Evolutionary conservation across 2,329 filamentous ascomycete species (phyloP), one percentile per base, ranked within the genome.

Genomic region (Trematosphaeria pertusa): DNA sequence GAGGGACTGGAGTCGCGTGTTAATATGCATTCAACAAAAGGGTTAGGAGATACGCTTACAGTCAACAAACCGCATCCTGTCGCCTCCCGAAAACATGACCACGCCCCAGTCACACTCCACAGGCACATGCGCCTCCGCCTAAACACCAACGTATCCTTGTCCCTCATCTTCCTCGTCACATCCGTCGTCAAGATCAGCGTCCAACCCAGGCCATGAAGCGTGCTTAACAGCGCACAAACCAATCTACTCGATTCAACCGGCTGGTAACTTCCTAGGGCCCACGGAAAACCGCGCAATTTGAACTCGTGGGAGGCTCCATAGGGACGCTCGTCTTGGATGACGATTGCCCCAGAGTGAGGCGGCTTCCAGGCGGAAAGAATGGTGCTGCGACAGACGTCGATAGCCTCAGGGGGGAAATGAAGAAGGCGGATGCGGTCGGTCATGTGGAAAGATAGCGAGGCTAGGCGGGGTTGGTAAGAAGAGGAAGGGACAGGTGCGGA

Each of bases 81-180:
- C 48, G 9, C 20, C 31, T 15, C 47, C 52, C 14, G 48, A 52
- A 50, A 75, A 76, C 3, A 61, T 65, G 21, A 76, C 67, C 30
- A 62, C 52, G 11, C 69, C 67, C 71, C 72, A 75, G 11, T 73
- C 69, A 39, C 67, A 70, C 5, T 49, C 54, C 7, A 68, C 65
- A 0, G 72, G 73, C 0, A 65, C 50, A 1, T 62, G 61, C 12
- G 57, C 53, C 43, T 75, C 22, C 70, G 58, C 2, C 73, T 54
- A 45, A 76, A 74, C 14, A 75, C 42, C 11, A 76, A 48, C 0
- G 71, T 69, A 46, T 75, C 71, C 49, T 67, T 71, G 45, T 71
- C 67, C 4, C 21, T 31, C 20, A 45, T 35, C 17, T 61, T 69
- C 46, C 69, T 73, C 46, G 60, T 69, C 2, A 71, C 50, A 50